These are phyloP conservation scores for Rhodofomes roseus DNA, from an alignment of 1,284 basidiomycete species.

Conservation along the genomic window DNA sequence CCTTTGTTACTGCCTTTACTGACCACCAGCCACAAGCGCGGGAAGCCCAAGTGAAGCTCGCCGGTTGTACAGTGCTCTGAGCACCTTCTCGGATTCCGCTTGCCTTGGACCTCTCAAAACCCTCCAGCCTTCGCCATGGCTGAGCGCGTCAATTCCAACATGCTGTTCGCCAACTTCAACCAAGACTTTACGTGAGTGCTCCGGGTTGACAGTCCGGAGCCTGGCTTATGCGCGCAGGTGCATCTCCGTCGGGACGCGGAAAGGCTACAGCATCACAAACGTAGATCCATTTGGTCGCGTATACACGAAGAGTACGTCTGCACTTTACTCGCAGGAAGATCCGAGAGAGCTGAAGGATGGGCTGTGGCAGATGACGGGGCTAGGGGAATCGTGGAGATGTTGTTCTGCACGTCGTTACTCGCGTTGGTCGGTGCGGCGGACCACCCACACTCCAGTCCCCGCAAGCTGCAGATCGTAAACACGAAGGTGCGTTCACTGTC, in stretches of 20 bases:
- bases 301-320: conserved; percentile 83
- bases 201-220: neutral
- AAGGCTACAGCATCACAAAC: conserved; percentile 96
- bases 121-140: conserved; percentile 20
- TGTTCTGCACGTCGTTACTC: conserved; percentile 97
- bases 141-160: conserved; percentile 43
- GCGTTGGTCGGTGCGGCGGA: conserved; percentile 95
- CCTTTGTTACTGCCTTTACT: too few species aligned
- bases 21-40: too few species aligned
- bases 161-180: conserved; percentile 87
- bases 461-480: conserved; percentile 96
- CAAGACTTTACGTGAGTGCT: conserved; percentile 77
- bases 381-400: conserved; percentile 96
- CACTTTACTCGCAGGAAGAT: neutral
- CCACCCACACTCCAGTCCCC: conserved; percentile 81
- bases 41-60: too few species aligned
- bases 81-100: neutral
- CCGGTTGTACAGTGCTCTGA: too few species aligned
- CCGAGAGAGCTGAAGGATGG: neutral
- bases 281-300: conserved; percentile 97
- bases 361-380: conserved; percentile 76
- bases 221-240: conserved; percentile 49
- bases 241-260: conserved; percentile 91
- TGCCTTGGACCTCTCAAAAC: neutral
- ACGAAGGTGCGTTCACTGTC: conserved; percentile 66